Conservation (phyloP, 1,284 basidiomycete species). For the Leccinum brunneo-olivaceum region DNA sequence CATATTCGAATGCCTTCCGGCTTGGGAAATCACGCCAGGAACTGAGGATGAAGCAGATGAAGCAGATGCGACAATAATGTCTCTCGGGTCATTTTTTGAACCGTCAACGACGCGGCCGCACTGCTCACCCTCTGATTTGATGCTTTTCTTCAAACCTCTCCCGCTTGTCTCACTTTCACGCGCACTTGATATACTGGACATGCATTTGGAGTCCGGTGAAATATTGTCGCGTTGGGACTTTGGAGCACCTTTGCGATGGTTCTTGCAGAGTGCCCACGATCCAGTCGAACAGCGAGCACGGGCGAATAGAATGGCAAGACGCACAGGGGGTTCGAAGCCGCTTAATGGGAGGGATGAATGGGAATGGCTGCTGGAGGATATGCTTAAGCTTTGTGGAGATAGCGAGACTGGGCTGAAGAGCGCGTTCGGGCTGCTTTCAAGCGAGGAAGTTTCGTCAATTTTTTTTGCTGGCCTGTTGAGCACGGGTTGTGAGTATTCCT, state of each 20-base stretch:
- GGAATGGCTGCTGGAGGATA: slow-evolving; percentile 82
- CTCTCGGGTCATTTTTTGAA: slow-evolving; percentile 71
- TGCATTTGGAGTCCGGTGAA: slow-evolving; percentile 90
- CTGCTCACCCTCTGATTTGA: slow-evolving; percentile 63
- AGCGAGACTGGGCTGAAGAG: slow-evolving; percentile 58
- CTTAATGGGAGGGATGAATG: slow-evolving; percentile 68
- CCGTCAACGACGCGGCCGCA: slow-evolving; percentile 60
- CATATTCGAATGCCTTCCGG: slow-evolving; percentile 92
- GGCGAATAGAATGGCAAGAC: slow-evolving; percentile 81
- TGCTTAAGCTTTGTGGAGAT: slow-evolving; percentile 72
- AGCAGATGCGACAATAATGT: slow-evolving; percentile 71
- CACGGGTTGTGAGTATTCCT: slow-evolving; percentile 74
- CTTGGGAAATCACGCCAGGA: slow-evolving; percentile 64
- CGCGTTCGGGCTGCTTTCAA: slow-evolving; percentile 73
- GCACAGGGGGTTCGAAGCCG: slow-evolving; percentile 53
- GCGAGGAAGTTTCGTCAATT: slow-evolving; percentile 67
- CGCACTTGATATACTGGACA: slow-evolving; percentile 83
- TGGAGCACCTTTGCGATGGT: slow-evolving; percentile 75
- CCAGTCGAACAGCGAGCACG: slow-evolving; percentile 70
- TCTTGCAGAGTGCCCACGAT: slow-evolving; percentile 71
- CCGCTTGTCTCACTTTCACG: slow-evolving; percentile 68
- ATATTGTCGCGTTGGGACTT: slow-evolving; percentile 83
- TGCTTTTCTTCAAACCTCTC: slow-evolving; percentile 78
- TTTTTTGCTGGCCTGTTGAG: slow-evolving; percentile 81
- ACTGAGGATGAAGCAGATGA: slow-evolving; percentile 63